A percentile compares a stretch with the other conserved stretches of the same genome.
These are phyloP conservation scores for Chrysanthemum lavandulifolium DNA, from an alignment of 129 eudicot species.

Conservation along the genomic window DNA sequence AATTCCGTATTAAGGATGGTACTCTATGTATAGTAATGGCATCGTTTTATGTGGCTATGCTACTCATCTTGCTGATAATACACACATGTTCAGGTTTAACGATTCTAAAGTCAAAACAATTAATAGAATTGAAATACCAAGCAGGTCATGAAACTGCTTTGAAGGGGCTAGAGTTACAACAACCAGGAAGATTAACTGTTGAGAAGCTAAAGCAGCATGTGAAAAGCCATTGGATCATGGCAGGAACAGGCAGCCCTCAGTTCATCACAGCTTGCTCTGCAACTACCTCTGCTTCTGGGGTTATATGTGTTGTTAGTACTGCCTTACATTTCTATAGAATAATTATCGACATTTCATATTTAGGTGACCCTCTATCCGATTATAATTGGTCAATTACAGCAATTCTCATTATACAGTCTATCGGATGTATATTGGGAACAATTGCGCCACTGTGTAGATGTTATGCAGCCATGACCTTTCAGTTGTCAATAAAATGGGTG, in stretches of 20 bases:
- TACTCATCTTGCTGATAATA: constrained; percentile 14
- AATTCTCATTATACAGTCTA: constrained; percentile 2
- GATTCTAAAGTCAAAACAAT: constrained; percentile 6
- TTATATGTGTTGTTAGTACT: no score
- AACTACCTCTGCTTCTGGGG: no score
- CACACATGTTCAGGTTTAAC: constrained; percentile 18
- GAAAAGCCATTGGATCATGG: not conserved
- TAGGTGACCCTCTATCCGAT: no score
- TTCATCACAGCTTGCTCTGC: not conserved
- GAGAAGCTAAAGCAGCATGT: not conserved
- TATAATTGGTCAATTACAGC: not conserved
- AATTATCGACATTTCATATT: no score
- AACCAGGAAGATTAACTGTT: not conserved
- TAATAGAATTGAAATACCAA: not conserved
- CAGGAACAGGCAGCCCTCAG: not conserved
- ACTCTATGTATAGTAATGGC: no score
- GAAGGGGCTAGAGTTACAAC: not conserved
- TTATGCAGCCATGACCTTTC: constrained; percentile 8
- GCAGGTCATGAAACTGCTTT: not conserved
- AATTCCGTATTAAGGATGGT: no score
- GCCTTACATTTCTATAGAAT: no score
- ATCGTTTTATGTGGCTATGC: not conserved
- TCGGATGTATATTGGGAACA: not conserved
- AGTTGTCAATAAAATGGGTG: not conserved
- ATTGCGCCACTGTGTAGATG: constrained; percentile 18